These are phyloP conservation scores for Solanum hybrid DNA, from an alignment of 305 asterid genomes.

Conservation along the genomic window DNA sequence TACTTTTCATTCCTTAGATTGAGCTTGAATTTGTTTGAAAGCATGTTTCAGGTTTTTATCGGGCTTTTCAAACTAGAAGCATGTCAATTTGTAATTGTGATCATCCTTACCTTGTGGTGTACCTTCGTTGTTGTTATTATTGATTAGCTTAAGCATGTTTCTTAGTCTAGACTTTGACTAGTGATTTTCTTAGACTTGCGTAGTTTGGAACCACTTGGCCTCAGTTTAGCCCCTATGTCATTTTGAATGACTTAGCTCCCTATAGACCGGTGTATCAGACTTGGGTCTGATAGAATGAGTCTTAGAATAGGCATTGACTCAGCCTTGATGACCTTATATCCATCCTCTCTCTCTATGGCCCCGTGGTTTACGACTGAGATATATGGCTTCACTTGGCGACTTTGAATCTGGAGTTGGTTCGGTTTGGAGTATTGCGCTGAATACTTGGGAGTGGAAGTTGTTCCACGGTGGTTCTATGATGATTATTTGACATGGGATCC, in stretches of 20 bases:
- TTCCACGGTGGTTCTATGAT: neutral
- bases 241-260: neutral
- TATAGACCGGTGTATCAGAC: neutral
- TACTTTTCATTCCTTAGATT: neutral
- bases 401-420: neutral
- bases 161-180: neutral
- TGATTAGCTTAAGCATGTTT: neutral
- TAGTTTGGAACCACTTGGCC: neutral
- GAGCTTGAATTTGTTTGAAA: neutral
- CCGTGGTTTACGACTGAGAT: neutral
- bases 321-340: neutral
- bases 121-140: neutral
- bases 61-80: neutral
- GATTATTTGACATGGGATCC: neutral
- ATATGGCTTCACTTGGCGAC: neutral
- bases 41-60: too few species aligned
- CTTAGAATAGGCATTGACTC: neutral
- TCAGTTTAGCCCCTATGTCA: too few species aligned
- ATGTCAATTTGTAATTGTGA: neutral
- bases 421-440: neutral
- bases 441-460: neutral
- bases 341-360: neutral
- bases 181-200: neutral
- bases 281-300: neutral
- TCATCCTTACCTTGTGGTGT: neutral